Percentiles rank a stretch among this genome's conserved stretches.
phyloP scores from a whole-genome alignment of 371 early-diverging fungal genomes.

The Mortierella sp. region DNA sequence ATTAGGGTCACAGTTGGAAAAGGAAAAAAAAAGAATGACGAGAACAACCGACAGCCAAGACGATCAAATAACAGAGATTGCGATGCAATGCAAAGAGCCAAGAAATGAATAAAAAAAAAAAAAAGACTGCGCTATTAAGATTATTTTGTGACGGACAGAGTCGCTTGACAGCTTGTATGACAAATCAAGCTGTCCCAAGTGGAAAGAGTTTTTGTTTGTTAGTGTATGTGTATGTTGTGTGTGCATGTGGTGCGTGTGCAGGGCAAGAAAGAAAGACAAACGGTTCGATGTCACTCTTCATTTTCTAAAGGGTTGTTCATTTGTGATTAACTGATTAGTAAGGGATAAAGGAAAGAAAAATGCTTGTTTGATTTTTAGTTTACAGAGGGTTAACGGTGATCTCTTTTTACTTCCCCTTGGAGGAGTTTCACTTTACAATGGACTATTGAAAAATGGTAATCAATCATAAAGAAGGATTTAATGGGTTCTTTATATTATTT shows the following conservation, averaged over 20 bases:
- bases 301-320: not conserved
- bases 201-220: not conserved
- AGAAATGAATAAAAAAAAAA: not conserved
- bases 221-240: not conserved
- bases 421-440: not conserved
- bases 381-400: constrained; percentile 7
- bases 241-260: not conserved
- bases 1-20: not conserved
- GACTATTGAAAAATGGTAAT: not conserved
- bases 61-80: not conserved
- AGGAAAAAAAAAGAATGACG: not conserved
- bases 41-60: not conserved
- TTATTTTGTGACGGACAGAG: not conserved
- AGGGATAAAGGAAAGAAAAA: not conserved
- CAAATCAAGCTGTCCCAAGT: not conserved
- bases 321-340: not conserved
- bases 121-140: not conserved
- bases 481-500: not conserved
- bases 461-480: not conserved
- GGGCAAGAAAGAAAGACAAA: not conserved
- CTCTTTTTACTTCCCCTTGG: not conserved
- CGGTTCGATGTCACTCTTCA: not conserved
- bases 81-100: not conserved
- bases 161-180: not conserved
- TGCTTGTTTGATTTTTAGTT: constrained; percentile 12